phyloP scores from a whole-genome alignment of 2,329 filamentous ascomycete genomes.

The Teratosphaeria gauchensis region DNA sequence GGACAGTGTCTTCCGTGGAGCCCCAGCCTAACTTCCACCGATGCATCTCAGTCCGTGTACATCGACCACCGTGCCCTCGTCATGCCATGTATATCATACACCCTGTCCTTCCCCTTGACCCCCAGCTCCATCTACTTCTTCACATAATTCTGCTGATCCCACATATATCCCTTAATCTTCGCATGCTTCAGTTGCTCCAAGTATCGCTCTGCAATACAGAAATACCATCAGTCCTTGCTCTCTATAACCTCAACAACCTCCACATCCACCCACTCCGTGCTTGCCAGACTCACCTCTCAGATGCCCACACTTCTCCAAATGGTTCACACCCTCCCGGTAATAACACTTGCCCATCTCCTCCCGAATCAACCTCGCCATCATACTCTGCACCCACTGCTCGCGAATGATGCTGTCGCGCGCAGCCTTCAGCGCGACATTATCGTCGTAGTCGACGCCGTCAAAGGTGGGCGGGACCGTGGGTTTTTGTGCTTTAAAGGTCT shows the following conservation, averaged over 20 bases:
- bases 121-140: constrained; percentile 32
- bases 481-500: constrained; percentile 73
- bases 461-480: constrained; percentile 73
- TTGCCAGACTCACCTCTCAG: constrained; percentile 58
- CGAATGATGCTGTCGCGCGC: constrained; percentile 74
- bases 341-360: constrained; percentile 84
- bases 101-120: neutral
- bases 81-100: constrained; percentile 2
- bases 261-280: neutral
- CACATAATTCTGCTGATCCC: constrained; percentile 69
- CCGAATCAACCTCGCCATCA: constrained; percentile 76
- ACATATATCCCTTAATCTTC: constrained; percentile 70
- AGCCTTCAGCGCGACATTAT: constrained; percentile 69
- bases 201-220: constrained; percentile 55
- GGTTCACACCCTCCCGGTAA: constrained; percentile 73
- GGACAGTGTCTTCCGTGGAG: no score
- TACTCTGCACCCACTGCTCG: constrained; percentile 81
- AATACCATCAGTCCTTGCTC: neutral
- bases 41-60: no score
- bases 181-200: constrained; percentile 66
- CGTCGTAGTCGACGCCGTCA: constrained; percentile 78
- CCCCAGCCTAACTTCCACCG: no score
- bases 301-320: constrained; percentile 76
- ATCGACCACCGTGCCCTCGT: no score
- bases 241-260: neutral